These are phyloP conservation scores for Eimeria maxima DNA, from an alignment of 169 alveolate species.

Conservation along the genomic window DNA sequence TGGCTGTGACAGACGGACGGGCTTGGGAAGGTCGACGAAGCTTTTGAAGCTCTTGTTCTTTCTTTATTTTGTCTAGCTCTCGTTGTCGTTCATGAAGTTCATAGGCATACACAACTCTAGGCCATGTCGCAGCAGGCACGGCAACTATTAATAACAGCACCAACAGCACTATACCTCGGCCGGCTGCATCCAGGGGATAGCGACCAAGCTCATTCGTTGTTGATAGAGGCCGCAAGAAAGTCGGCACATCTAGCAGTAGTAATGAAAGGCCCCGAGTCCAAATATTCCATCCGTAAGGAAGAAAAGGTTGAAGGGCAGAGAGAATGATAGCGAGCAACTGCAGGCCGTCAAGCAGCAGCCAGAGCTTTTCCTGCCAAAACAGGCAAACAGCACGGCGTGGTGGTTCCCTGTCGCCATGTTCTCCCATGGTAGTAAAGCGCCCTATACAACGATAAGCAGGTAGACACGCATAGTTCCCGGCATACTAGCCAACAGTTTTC, in stretches of 20 bases:
- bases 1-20: constrained; percentile 74
- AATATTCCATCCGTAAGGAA: constrained; percentile 52
- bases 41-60: constrained; percentile 43
- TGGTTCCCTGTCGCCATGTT: neutral
- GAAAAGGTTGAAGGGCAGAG: constrained; percentile 27
- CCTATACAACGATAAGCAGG: neutral
- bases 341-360: constrained; percentile 66
- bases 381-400: constrained; percentile 61
- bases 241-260: neutral
- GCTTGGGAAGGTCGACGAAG: constrained; percentile 65
- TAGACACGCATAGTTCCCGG: neutral
- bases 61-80: constrained; percentile 37
- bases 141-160: constrained; percentile 13
- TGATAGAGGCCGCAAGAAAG: constrained; percentile 21
- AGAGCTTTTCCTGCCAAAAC: constrained; percentile 53
- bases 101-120: constrained; percentile 6
- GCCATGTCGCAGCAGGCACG: constrained; percentile 43
- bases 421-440: neutral
- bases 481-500: neutral
- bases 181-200: constrained; percentile 22
- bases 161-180: constrained; percentile 2
- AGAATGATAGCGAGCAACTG: constrained; percentile 43
- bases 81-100: constrained; percentile 40
- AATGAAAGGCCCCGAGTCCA: neutral
- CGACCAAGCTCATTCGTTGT: constrained; percentile 49